Conservation (phyloP, 495 filamentous ascomycete species). For the Letharia columbiana region DNA sequence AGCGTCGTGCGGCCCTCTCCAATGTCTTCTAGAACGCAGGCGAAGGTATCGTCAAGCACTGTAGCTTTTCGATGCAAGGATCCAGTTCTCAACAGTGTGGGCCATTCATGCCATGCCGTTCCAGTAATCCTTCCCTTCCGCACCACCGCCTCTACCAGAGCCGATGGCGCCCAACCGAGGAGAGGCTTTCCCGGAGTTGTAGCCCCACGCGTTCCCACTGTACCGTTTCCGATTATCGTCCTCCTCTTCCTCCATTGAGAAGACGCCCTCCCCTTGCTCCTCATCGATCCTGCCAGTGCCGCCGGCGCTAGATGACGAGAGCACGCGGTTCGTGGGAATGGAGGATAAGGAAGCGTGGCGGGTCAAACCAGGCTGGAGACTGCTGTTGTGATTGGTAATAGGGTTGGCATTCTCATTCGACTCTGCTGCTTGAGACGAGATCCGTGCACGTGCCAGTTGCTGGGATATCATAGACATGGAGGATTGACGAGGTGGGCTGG, state of each 20-base stretch:
- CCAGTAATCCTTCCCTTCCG: constrained; percentile 14
- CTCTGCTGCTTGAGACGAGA: constrained; percentile 29
- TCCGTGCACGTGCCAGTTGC: constrained; percentile 51
- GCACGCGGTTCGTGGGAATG: constrained; percentile 36
- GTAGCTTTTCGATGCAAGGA: neutral
- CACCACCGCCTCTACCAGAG: constrained; percentile 4
- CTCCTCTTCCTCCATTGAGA: constrained; percentile 72
- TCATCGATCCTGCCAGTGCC: constrained; percentile 62
- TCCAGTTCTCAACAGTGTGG: neutral
- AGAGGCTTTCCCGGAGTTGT: constrained; percentile 11
- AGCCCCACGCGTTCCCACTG: constrained; percentile 15
- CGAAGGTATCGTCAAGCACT: neutral
- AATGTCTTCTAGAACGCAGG: neutral
- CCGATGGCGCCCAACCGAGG: constrained; percentile 17
- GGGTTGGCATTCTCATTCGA: constrained; percentile 13
- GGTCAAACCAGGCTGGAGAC: constrained; percentile 40
- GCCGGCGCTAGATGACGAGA: constrained; percentile 39
- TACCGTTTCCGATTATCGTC: constrained; percentile 35
- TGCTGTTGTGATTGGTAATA: constrained; percentile 26
- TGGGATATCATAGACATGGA: constrained; percentile 63
- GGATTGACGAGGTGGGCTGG: constrained; percentile 56
- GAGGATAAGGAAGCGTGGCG: constrained; percentile 32
- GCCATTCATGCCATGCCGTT: constrained; percentile 4
- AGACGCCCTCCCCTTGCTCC: constrained; percentile 64
- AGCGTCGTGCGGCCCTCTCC: neutral